A percentile compares a stretch with the other conserved stretches of the same genome.
Evolutionary conservation across 2,329 filamentous ascomycete species (phyloP).

Genomic region (Venturia aucupariae): DNA sequence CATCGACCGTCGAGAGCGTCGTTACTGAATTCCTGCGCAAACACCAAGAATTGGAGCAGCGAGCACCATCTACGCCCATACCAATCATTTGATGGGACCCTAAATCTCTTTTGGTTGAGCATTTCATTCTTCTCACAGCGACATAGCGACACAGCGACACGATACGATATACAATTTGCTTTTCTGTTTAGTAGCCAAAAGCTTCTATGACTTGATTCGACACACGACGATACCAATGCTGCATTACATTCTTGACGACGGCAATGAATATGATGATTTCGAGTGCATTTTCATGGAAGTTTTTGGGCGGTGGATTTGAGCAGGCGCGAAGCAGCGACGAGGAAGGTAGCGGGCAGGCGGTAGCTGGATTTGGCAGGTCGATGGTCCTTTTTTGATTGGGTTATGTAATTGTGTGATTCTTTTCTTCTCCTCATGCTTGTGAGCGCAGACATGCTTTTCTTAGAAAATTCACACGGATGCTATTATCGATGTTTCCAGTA

Average conservation of each 20-base stretch:
- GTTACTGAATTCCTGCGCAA: conserved; percentile 15
- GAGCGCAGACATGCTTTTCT: neutral
- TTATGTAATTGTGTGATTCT: neutral
- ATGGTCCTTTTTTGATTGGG: neutral
- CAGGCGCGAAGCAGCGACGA: neutral
- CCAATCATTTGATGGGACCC: neutral
- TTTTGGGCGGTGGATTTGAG: neutral
- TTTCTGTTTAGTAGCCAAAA: neutral
- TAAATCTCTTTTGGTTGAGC: neutral
- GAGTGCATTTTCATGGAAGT: conserved; percentile 1
- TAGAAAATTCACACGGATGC: neutral
- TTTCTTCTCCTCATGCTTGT: neutral
- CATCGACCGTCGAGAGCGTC: conserved; percentile 43
- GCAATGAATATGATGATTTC: neutral
- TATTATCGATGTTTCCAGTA: neutral
- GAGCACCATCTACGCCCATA: neutral
- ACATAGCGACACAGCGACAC: neutral
- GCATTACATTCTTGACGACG: neutral
- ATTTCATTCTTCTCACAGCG: neutral
- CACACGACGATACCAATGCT: conserved; percentile 8
- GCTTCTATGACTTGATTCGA: neutral
- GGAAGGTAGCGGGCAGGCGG: neutral
- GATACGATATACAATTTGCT: conserved; percentile 1
- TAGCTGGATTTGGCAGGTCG: neutral
- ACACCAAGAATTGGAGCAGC: neutral